A percentile compares a stretch with the other conserved stretches of the same genome.
phyloP scores from a whole-genome alignment of 768 basidiomycete species.

The Tephrocybe sp. region DNA sequence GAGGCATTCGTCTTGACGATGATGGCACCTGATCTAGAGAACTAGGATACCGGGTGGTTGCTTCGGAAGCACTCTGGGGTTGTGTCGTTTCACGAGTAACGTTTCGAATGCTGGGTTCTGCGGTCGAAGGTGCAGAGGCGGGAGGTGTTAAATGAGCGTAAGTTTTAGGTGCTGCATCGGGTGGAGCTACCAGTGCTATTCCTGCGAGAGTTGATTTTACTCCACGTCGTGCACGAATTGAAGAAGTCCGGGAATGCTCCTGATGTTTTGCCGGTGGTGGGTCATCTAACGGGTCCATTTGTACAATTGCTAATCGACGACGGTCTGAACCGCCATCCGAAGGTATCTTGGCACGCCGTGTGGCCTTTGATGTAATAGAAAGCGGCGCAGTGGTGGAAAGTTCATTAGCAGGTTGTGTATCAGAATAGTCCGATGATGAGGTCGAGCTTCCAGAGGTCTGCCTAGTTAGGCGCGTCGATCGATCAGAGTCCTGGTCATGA shows the following conservation, averaged over 20 bases:
- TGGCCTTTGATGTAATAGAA: conserved; percentile 25
- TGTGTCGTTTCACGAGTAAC: conserved; percentile 25
- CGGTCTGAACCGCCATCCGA: conserved; percentile 63
- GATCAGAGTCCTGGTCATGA: conserved; percentile 22
- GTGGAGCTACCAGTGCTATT: conserved; percentile 69
- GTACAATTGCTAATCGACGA: conserved; percentile 63
- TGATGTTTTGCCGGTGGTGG: conserved; percentile 21
- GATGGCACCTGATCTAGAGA: conserved; percentile 42
- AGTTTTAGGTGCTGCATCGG: conserved; percentile 55
- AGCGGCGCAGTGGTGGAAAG: conserved; percentile 18
- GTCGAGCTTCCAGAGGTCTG: conserved; percentile 32
- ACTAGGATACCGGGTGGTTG: conserved; percentile 36
- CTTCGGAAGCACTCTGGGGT: conserved; percentile 49
- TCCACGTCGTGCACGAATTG: conserved; percentile 37
- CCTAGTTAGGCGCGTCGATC: conserved; percentile 24
- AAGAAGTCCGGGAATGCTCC: conserved; percentile 25
- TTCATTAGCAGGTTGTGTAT: conserved; percentile 27
- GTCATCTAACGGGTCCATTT: conserved; percentile 45
- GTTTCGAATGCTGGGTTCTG: conserved; percentile 13
- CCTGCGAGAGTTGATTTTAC: conserved; percentile 40
- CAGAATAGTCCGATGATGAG: conserved; percentile 52
- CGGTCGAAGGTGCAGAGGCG: conserved; percentile 40
- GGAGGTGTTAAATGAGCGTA: conserved; percentile 56
- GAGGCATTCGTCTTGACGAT: conserved; percentile 7
- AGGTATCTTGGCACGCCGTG: conserved; percentile 47